These are phyloP conservation scores for Leavenworthia alabamica DNA, from an alignment of 345 rosid species.

Conservation along the genomic window DNA sequence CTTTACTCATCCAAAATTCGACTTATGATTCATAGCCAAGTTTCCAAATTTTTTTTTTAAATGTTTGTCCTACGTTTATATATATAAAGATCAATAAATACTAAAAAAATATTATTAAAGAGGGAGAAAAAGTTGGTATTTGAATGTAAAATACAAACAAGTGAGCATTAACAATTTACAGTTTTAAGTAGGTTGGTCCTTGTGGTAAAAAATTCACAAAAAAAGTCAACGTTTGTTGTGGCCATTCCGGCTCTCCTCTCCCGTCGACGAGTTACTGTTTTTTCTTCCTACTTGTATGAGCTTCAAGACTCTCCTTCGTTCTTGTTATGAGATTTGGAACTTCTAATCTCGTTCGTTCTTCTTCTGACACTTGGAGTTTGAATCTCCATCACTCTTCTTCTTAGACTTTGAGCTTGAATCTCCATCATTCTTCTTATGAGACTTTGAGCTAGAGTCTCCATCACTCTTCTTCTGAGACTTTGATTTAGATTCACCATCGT, in stretches of 20 bases:
- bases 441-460: not conserved
- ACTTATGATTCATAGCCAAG: not conserved
- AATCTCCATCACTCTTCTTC: constrained; percentile 4
- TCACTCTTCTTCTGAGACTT: constrained; percentile 1
- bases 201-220: not conserved
- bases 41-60: not conserved
- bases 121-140: not conserved
- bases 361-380: not conserved
- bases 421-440: not conserved
- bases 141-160: constrained; percentile 23
- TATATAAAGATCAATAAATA: not conserved
- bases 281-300: constrained; percentile 16
- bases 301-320: not conserved
- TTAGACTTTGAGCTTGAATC: not conserved
- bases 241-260: constrained; percentile 14
- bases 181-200: not conserved
- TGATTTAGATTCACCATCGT: not conserved
- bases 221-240: constrained; percentile 23
- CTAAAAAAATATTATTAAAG: not conserved
- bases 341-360: constrained; percentile 9
- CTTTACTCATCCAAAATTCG: not conserved
- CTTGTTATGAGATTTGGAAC: constrained; percentile 5
- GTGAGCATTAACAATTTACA: constrained; percentile 17
- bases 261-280: constrained; percentile 25
- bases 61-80: not conserved